A percentile compares a stretch with the other conserved stretches of the same genome.
Evolutionary conservation across 2,329 filamentous ascomycete species (phyloP).

Genomic region (Fusarium pseudograminearum): DNA sequence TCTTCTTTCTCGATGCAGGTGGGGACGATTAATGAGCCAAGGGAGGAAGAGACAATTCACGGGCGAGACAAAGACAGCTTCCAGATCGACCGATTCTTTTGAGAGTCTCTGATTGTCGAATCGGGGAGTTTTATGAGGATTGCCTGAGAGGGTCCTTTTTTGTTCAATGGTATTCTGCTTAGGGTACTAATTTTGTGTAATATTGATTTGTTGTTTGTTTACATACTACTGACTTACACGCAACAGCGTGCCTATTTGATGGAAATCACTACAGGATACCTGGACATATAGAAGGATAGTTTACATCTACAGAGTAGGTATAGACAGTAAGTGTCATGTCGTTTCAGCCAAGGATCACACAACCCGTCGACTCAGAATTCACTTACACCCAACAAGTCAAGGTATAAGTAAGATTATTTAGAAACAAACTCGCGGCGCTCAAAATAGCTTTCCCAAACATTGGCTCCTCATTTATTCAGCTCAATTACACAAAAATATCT

Average conservation of each 20-base stretch:
- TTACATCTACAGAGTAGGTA: background rate
- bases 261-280: background rate
- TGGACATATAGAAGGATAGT: too few species aligned
- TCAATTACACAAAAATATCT: constrained; percentile 7
- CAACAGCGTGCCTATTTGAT: background rate
- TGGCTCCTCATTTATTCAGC: background rate
- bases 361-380: constrained; percentile 9
- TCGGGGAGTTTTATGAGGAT: background rate
- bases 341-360: background rate
- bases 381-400: constrained; percentile 16
- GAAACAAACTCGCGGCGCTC: constrained; percentile 13
- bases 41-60: constrained; percentile 22
- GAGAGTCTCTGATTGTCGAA: constrained; percentile 1
- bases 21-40: constrained; percentile 17
- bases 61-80: constrained; percentile 4
- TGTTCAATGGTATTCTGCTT: constrained; percentile 1
- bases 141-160: background rate
- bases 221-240: background rate
- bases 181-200: background rate
- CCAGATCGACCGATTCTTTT: constrained; percentile 27
- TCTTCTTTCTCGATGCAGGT: background rate
- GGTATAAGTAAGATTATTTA: background rate
- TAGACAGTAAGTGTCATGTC: background rate
- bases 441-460: constrained; percentile 4
- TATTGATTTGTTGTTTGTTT: background rate